Conservation (phyloP, 129 eudicot species). For the Deinandra increscens region DNA sequence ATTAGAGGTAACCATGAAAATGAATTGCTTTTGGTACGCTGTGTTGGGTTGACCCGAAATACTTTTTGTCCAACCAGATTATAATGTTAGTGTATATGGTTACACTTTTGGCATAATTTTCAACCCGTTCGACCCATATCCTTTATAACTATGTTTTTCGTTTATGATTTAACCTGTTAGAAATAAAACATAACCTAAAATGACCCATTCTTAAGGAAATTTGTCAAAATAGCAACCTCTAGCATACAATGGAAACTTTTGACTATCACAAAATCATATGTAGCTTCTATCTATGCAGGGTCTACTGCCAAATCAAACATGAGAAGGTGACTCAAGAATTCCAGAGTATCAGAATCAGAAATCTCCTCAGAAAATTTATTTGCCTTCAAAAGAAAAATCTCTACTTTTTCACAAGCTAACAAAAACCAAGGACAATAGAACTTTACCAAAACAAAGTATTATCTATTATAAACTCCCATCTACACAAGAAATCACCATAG, state of each 20-base stretch:
- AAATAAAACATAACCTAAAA: neutral
- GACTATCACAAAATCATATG: neutral
- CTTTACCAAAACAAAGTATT: neutral
- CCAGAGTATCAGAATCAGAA: neutral
- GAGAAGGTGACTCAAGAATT: slow-evolving; percentile 5
- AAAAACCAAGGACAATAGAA: slow-evolving; percentile 19
- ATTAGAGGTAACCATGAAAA: neutral
- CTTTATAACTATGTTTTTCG: neutral
- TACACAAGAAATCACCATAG: slow-evolving; percentile 19
- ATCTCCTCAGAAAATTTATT: neutral
- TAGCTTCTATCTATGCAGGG: slow-evolving; percentile 17
- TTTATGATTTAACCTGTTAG: neutral
- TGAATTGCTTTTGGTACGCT: neutral
- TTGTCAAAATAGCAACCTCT: neutral
- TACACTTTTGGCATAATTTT: neutral
- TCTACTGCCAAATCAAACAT: slow-evolving; percentile 9
- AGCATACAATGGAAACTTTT: neutral
- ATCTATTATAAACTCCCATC: slow-evolving; percentile 18
- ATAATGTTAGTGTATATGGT: neutral
- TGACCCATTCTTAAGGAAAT: neutral
- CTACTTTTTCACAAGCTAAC: slow-evolving; percentile 17
- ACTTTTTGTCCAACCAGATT: neutral
- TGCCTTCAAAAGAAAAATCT: neutral
- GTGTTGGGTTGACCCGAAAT: neutral
- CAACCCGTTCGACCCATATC: neutral